These are phyloP conservation scores for Tulasnella sp. DNA, from an alignment of 768 basidiomycete genomes.

Conservation along the genomic window DNA sequence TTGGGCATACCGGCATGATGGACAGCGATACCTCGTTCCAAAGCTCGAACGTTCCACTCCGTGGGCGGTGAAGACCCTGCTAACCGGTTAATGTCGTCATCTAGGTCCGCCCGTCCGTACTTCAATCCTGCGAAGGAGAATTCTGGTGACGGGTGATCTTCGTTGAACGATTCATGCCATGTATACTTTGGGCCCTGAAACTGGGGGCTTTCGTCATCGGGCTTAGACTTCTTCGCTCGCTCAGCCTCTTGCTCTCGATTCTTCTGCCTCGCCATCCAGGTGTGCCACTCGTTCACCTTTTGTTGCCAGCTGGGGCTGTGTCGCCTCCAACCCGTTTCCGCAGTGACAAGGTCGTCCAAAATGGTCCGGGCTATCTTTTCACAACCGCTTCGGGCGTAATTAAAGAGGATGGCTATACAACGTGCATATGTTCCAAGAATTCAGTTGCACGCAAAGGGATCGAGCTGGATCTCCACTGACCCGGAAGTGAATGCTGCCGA, in stretches of 20 bases:
- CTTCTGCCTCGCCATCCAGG: constrained; percentile 39
- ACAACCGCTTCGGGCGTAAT: constrained; percentile 50
- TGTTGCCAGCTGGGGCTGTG: constrained; percentile 38
- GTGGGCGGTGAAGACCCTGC: constrained; percentile 32
- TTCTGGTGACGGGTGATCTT: constrained; percentile 43
- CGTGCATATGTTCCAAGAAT: no score
- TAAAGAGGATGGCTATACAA: constrained; percentile 58
- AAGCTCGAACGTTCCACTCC: constrained; percentile 38
- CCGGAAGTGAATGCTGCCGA: no score
- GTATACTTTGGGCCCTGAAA: constrained; percentile 22
- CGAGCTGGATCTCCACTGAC: no score
- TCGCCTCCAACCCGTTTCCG: constrained; percentile 43
- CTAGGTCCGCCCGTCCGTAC: constrained; percentile 41
- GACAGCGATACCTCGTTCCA: constrained; percentile 53
- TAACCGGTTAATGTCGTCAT: constrained; percentile 36
- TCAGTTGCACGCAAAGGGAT: no score
- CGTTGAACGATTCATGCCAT: constrained; percentile 45
- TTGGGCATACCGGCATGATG: constrained; percentile 65
- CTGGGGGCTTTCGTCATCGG: constrained; percentile 25
- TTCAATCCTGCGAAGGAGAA: constrained; percentile 48
- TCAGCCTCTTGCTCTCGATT: constrained; percentile 37
- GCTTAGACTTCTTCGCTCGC: constrained; percentile 31
- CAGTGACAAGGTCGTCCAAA: constrained; percentile 28
- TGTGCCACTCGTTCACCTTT: constrained; percentile 43
- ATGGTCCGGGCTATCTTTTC: constrained; percentile 42